Percentiles rank a stretch among this genome's conserved stretches.
Conservation (phyloP, 2,329 filamentous ascomycete species). For the Periconia macrospinosa region DNA sequence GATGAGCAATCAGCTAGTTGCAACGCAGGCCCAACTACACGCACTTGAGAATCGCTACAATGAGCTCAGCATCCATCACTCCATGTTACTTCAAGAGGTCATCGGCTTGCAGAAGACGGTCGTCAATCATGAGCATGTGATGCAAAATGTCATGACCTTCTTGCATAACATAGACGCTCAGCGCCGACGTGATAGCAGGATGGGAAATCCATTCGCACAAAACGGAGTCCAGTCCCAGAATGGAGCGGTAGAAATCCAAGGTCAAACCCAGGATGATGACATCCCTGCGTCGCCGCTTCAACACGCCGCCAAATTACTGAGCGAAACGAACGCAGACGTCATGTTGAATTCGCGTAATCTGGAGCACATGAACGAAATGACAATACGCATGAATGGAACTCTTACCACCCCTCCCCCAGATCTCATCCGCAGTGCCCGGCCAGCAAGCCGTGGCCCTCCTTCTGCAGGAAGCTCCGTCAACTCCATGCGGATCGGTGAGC, state of each 20-base stretch:
- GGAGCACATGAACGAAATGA: slow-evolving; percentile 65
- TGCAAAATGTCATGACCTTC: slow-evolving; percentile 71
- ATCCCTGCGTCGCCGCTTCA: slow-evolving; percentile 68
- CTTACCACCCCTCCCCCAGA: slow-evolving; percentile 62
- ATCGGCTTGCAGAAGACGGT: slow-evolving; percentile 70
- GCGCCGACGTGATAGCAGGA: slow-evolving; percentile 63
- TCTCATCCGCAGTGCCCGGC: slow-evolving; percentile 51
- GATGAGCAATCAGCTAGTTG: slow-evolving; percentile 83
- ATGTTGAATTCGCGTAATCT: slow-evolving; percentile 66
- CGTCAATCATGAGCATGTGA: slow-evolving; percentile 70
- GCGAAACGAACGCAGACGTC: slow-evolving; percentile 66
- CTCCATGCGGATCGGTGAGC: slow-evolving; percentile 58
- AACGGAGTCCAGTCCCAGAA: slow-evolving; percentile 43
- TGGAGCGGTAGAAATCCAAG: slow-evolving; percentile 47
- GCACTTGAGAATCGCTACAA: slow-evolving; percentile 82
- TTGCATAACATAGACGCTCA: slow-evolving; percentile 67
- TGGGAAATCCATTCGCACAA: slow-evolving; percentile 44
- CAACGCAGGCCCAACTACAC: slow-evolving; percentile 90
- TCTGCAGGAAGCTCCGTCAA: slow-evolving; percentile 55
- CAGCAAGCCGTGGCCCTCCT: slow-evolving; percentile 48
- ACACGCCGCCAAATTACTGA: slow-evolving; percentile 67
- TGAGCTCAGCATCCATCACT: slow-evolving; percentile 70
- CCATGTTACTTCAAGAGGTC: slow-evolving; percentile 65
- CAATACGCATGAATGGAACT: slow-evolving; percentile 57
- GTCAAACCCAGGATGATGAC: slow-evolving; percentile 58